phyloP scores from a whole-genome alignment of 495 filamentous ascomycete species.

The Massariosphaeria phaeospora region DNA sequence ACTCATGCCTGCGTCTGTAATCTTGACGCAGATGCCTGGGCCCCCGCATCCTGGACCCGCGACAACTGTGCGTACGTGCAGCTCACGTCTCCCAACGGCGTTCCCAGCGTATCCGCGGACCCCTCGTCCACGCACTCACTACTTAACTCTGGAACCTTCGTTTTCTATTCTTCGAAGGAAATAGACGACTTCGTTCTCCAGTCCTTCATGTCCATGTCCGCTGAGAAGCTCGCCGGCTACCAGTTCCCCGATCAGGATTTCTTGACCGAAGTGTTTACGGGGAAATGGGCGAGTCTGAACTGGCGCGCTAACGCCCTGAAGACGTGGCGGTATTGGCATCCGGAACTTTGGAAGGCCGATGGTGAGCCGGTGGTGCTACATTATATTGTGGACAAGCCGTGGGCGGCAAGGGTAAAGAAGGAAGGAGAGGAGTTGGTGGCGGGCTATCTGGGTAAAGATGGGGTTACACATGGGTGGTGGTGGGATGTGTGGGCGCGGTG shows the following conservation, averaged over 20 bases:
- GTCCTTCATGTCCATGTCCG: conserved; percentile 38
- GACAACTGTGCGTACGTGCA: conserved; percentile 50
- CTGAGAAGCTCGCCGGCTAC: conserved; percentile 37
- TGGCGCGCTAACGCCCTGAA: conserved; percentile 56
- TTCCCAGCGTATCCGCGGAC: conserved; percentile 28
- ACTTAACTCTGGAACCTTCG: conserved; percentile 43
- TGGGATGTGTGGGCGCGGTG: conserved; percentile 41
- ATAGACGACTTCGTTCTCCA: conserved; percentile 42
- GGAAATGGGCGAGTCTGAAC: conserved; percentile 42
- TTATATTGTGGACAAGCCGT: conserved; percentile 58
- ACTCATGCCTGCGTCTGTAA: conserved; percentile 54
- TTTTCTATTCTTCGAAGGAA: conserved; percentile 39
- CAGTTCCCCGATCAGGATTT: conserved; percentile 55
- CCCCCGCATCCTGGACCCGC: conserved; percentile 45
- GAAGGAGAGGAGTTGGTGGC: conserved; percentile 29
- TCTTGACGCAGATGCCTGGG: conserved; percentile 46
- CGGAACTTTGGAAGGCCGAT: conserved; percentile 52
- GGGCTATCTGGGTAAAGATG: conserved; percentile 46
- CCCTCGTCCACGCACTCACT: conserved; percentile 39
- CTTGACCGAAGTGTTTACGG: conserved; percentile 45
- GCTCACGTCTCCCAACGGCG: conserved; percentile 33
- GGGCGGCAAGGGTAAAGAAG: conserved; percentile 42
- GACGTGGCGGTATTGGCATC: conserved; percentile 50
- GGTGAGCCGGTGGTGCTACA: conserved; percentile 48
- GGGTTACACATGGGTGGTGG: conserved; percentile 48